A percentile compares a stretch with the other conserved stretches of the same genome.
These are phyloP conservation scores for Amphicarpaea edgeworthii DNA, from an alignment of 306 rosid genomes.

Conservation along the genomic window DNA sequence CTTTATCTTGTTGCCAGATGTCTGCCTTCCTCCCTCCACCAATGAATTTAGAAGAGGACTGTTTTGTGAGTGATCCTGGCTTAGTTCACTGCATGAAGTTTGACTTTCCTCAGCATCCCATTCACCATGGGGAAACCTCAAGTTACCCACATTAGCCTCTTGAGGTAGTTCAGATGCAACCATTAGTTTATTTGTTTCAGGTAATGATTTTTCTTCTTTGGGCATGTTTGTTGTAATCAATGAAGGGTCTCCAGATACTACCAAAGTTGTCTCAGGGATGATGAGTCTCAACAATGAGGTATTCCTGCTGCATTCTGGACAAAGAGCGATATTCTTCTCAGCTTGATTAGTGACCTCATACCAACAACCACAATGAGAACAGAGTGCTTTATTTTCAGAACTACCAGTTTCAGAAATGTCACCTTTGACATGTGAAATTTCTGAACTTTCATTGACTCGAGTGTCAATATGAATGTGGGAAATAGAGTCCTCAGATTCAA, in stretches of 20 bases:
- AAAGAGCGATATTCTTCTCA: slow-evolving; percentile 54
- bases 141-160: slow-evolving; percentile 46
- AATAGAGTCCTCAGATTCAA: slow-evolving; percentile 49
- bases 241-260: slow-evolving; percentile 47
- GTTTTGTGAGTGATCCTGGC: slow-evolving; percentile 48
- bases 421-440: slow-evolving; percentile 52
- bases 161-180: slow-evolving; percentile 49
- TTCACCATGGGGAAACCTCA: slow-evolving; percentile 50
- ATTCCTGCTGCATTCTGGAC: slow-evolving; percentile 72
- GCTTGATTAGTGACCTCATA: slow-evolving; percentile 48
- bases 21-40: slow-evolving; percentile 51
- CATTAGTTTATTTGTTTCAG: slow-evolving; percentile 43
- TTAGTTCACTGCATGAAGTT: slow-evolving; percentile 48
- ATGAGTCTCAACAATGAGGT: slow-evolving; percentile 44
- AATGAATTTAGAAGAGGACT: slow-evolving; percentile 45
- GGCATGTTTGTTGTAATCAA: slow-evolving; percentile 40
- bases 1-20: slow-evolving; percentile 48
- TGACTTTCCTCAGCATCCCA: slow-evolving; percentile 51
- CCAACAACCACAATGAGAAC: slow-evolving; percentile 69
- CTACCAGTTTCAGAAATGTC: slow-evolving; percentile 50
- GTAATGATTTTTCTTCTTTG: slow-evolving; percentile 50
- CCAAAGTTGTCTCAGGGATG: slow-evolving; percentile 47
- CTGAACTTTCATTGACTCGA: slow-evolving; percentile 48
- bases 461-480: slow-evolving; percentile 29
- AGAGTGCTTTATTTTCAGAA: slow-evolving; percentile 51